These are phyloP conservation scores for Dothideomycetes sp. DNA, from an alignment of 2,329 filamentous ascomycete species.

Conservation along the genomic window DNA sequence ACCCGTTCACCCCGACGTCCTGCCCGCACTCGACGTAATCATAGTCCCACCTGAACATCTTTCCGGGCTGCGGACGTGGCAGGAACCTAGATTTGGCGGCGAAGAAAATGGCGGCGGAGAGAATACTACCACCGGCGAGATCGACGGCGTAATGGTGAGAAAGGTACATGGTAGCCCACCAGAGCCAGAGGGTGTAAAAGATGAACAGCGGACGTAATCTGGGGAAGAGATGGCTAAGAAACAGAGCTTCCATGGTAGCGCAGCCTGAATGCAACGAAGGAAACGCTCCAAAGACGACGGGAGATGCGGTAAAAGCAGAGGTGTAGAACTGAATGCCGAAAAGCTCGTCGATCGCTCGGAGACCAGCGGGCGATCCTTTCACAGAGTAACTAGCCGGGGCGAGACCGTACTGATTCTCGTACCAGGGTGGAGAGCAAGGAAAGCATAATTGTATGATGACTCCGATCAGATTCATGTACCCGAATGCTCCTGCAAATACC, in stretches of 20 bases:
- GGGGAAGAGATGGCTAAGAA: constrained; percentile 89
- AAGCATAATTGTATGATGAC: constrained; percentile 84
- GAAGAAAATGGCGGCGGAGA: constrained; percentile 60
- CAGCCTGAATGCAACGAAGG: constrained; percentile 86
- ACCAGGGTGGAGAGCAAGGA: constrained; percentile 94
- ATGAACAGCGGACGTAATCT: constrained; percentile 70
- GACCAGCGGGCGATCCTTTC: constrained; percentile 76
- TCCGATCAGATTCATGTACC: constrained; percentile 83
- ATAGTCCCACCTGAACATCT: constrained; percentile 88
- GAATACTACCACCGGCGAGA: constrained; percentile 71
- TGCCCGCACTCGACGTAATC: constrained; percentile 86
- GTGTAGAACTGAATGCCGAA: constrained; percentile 90
- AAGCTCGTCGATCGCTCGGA: constrained; percentile 78
- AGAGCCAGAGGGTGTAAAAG: constrained; percentile 82
- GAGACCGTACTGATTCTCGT: constrained; percentile 85
- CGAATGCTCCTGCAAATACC: constrained; percentile 80
- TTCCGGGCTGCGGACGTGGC: constrained; percentile 72
- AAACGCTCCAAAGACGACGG: constrained; percentile 89
- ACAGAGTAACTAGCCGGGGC: constrained; percentile 90
- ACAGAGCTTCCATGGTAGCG: constrained; percentile 80
- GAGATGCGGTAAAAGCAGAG: constrained; percentile 80
- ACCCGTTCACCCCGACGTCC: constrained; percentile 41
- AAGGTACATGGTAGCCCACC: constrained; percentile 98
- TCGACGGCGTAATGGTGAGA: constrained; percentile 96
- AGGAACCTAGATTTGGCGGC: constrained; percentile 71